Base-by-base conservation (phyloP, 129 eudicot genomes). In the Centrapalus pauciflorus region DNA sequence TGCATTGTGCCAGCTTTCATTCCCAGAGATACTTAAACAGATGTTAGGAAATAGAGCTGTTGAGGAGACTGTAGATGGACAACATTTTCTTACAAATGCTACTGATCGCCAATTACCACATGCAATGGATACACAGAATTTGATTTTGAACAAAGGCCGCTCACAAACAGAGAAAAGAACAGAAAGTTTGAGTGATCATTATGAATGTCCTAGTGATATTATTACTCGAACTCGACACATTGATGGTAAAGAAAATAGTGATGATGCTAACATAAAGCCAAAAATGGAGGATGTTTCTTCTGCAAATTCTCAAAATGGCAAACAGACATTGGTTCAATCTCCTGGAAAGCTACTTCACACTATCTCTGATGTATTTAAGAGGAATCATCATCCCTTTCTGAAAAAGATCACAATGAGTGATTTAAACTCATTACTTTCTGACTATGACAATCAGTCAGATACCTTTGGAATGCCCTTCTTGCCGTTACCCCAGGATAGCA, bases 391-490 rank as follows among this genome's bases (percentile, higher is more conserved):
- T 65, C 92, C 95, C 14, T 84, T 80, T 66, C 24, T 86, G 56
- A 84, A 84, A 40, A 86, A 84, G 66, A 84, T 93, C 33, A 80
- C 84, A 7, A 82, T 84, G 77, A 74, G 66, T 25, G 99, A 93
- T 54, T 59, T 93, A 58, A 84, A 76, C 66, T 75, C 92, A 3
- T 68, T 93, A 80, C 82, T 86, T 85, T 80, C 90, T 14, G 95
- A 93, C 70, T 83, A 81, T 38, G 94, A 88, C 57, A 89, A 87
- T 66, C 95, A 89, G 72, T 88, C 99, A 9, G 99, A 93, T 70
- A 84, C 92, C 14, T 93, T 86, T 56, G 90, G 96, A 33, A 93
- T 93, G 95, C 99, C 99, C 37, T 83, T 78, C 64, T 62, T 84
- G 58, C 90, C 90, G 66, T 26, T 89, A 65, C 99, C 99, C 68